Evolutionary conservation across 2,329 filamentous ascomycete species (phyloP).

Genomic region (Alternaria panax): DNA sequence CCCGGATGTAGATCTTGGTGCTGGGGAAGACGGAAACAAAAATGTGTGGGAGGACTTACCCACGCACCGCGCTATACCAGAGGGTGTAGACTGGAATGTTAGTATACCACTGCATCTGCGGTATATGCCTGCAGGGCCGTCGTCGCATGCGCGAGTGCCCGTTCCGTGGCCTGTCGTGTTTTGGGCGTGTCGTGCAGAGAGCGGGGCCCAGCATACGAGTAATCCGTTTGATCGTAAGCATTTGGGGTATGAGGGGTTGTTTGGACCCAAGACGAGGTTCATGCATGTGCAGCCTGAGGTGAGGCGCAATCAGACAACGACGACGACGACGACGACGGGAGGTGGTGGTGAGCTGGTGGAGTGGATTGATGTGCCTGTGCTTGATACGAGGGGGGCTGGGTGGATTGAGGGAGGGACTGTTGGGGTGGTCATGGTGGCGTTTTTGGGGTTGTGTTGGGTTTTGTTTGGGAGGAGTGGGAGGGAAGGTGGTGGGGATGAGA

Average conservation of each 20-base stretch:
- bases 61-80: slow-evolving; percentile 27
- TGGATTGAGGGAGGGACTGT: slow-evolving; percentile 56
- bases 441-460: slow-evolving; percentile 55
- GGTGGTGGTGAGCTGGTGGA: slow-evolving; percentile 31
- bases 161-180: slow-evolving; percentile 85
- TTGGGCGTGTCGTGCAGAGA: slow-evolving; percentile 81
- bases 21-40: background rate
- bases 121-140: slow-evolving; percentile 66
- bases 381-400: slow-evolving; percentile 46
- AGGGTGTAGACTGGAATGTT: slow-evolving; percentile 61
- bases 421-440: slow-evolving; percentile 53
- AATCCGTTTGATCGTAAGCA: slow-evolving; percentile 88
- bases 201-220: slow-evolving; percentile 70
- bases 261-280: slow-evolving; percentile 78
- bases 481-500: slow-evolving; percentile 9
- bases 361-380: slow-evolving; percentile 52
- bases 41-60: slow-evolving; percentile 5
- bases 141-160: slow-evolving; percentile 53
- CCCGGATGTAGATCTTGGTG: slow-evolving; percentile 12
- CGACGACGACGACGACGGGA: no score
- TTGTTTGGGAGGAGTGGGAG: slow-evolving; percentile 35
- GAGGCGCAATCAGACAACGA: background rate
- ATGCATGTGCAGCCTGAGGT: slow-evolving; percentile 67
- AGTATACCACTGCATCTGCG: slow-evolving; percentile 85
- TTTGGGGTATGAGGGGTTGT: slow-evolving; percentile 85